A percentile compares a stretch with the other conserved stretches of the same genome.
These are phyloP conservation scores for Triadica sebifera DNA, from an alignment of 345 rosid species.

Conservation along the genomic window DNA sequence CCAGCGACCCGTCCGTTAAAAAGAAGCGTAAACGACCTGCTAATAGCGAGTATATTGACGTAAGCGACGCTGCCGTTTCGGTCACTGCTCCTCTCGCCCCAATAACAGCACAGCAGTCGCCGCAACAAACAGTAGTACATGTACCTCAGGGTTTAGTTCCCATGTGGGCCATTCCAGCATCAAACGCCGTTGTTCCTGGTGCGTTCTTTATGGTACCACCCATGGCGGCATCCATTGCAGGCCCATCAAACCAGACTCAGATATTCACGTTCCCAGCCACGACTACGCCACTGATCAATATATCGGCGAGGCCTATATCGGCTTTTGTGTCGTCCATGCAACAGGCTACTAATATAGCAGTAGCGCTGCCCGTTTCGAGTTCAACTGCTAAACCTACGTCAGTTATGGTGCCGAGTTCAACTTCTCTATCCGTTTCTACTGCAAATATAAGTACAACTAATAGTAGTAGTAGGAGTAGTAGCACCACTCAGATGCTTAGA, in stretches of 20 bases:
- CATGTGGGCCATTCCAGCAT: constrained; percentile 71
- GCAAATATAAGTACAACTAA: too few species aligned
- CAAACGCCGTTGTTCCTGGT: constrained; percentile 55
- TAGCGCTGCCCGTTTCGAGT: constrained; percentile 27
- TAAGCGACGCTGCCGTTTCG: constrained; percentile 46
- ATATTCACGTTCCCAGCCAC: constrained; percentile 59
- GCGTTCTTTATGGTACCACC: constrained; percentile 68
- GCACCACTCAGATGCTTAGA: constrained; percentile 55
- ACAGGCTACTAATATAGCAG: constrained; percentile 20
- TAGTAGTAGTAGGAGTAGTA: neutral
- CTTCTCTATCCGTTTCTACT: too few species aligned
- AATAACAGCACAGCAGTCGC: constrained; percentile 12
- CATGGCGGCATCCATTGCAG: constrained; percentile 24
- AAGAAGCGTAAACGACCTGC: constrained; percentile 73
- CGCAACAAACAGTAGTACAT: constrained; percentile 20
- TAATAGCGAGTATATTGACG: constrained; percentile 70
- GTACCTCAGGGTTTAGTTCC: constrained; percentile 67
- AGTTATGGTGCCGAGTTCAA: constrained; percentile 52
- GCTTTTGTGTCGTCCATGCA: constrained; percentile 59
- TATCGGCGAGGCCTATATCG: constrained; percentile 53
- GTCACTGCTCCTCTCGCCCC: constrained; percentile 57
- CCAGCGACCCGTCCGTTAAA: constrained; percentile 39
- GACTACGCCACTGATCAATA: constrained; percentile 41
- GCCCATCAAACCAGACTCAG: constrained; percentile 52
- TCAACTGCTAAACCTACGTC: constrained; percentile 32